A percentile compares a stretch with the other conserved stretches of the same genome.
Conservation (phyloP, 2,329 filamentous ascomycete species). For the Penicillium sp. region DNA sequence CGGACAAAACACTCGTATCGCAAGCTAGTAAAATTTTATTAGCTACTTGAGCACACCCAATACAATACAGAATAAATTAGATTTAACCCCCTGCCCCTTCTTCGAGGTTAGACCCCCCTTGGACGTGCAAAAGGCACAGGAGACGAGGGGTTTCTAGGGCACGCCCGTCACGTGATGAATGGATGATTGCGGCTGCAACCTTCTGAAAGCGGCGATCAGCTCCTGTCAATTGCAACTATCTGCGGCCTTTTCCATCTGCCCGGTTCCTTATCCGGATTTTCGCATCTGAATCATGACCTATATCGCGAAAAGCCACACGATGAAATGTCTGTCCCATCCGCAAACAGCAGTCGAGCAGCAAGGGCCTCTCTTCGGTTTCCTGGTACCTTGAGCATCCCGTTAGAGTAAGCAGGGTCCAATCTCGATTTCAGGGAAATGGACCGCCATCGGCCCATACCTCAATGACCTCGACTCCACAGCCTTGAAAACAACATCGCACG, state of each 20-base stretch:
- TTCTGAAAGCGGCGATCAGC: slow-evolving; percentile 23
- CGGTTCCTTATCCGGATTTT: not conserved
- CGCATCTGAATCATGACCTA: not conserved
- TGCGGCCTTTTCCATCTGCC: not conserved
- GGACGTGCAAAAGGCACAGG: not conserved
- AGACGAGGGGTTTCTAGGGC: slow-evolving; percentile 14
- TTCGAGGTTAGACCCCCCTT: not conserved
- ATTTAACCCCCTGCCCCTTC: not conserved
- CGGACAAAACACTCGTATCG: not conserved
- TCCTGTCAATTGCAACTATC: slow-evolving; percentile 14
- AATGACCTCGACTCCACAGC: not conserved
- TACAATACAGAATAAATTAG: not conserved
- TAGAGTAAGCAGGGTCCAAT: not conserved
- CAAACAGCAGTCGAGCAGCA: slow-evolving; percentile 18
- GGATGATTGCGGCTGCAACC: slow-evolving; percentile 20
- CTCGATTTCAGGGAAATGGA: slow-evolving; percentile 3
- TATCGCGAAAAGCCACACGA: not conserved
- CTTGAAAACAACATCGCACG: slow-evolving; percentile 1
- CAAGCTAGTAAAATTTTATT: not conserved
- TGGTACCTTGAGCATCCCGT: slow-evolving; percentile 1
- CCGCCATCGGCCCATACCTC: not conserved
- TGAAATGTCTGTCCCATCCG: slow-evolving; percentile 10
- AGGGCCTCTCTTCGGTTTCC: slow-evolving; percentile 6
- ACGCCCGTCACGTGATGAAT: slow-evolving; percentile 15
- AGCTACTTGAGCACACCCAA: not conserved